A percentile compares a stretch with the other conserved stretches of the same genome.
Conservation (phyloP, 192 early-diverging fungal species). For the Coemansia sp. region DNA sequence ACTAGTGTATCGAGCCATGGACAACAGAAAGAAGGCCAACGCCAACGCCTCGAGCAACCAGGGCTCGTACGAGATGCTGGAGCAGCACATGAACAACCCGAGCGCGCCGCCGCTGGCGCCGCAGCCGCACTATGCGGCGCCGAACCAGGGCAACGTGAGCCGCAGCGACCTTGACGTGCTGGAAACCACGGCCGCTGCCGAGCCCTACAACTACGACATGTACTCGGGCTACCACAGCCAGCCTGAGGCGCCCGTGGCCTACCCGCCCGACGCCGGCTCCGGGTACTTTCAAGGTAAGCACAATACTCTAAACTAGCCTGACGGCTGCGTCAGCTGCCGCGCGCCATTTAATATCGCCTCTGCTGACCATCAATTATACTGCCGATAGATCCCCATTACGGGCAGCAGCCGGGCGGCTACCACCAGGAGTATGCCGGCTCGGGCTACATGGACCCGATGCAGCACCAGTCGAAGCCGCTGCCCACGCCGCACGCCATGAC, state of each 20-base stretch:
- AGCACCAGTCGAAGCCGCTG: constrained; percentile 35
- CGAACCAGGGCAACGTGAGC: constrained; percentile 21
- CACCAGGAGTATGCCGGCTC: constrained; percentile 16
- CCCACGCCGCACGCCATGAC: constrained; percentile 36
- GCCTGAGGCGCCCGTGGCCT: background rate
- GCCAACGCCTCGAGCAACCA: constrained; percentile 6
- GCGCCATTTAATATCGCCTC: background rate
- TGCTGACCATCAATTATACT: background rate
- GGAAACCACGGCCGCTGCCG: constrained; percentile 30
- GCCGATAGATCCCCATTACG: constrained; percentile 24
- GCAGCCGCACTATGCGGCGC: constrained; percentile 19
- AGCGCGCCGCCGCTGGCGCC: constrained; percentile 13
- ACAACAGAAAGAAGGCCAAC: constrained; percentile 27
- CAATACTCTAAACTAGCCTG: background rate
- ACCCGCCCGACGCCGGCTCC: constrained; percentile 25
- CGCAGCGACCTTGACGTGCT: constrained; percentile 50
- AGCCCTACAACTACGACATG: constrained; percentile 28
- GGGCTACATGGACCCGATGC: constrained; percentile 14
- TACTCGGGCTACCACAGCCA: constrained; percentile 22
- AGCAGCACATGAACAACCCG: constrained; percentile 17
- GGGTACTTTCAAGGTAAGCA: constrained; percentile 45
- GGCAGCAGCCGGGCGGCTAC: constrained; percentile 15
- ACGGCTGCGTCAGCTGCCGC: constrained; percentile 3
- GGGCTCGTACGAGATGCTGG: constrained; percentile 52
- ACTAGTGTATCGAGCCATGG: constrained; percentile 14